These are phyloP conservation scores for Sugiyamaella valdiviana DNA, from an alignment of 805 yeast species.

Conservation along the genomic window DNA sequence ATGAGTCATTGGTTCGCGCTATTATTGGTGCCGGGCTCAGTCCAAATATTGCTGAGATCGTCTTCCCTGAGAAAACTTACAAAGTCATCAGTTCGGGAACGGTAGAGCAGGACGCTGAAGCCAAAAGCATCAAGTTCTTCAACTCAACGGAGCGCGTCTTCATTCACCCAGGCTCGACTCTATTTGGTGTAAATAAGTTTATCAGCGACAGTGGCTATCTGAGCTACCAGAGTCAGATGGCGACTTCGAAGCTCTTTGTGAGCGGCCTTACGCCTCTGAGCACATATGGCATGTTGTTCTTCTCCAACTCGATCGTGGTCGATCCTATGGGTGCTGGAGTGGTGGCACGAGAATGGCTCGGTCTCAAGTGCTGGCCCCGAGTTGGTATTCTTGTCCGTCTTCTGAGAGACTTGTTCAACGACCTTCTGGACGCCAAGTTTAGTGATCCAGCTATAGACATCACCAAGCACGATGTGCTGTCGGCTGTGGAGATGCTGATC, in stretches of 20 bases:
- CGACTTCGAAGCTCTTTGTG: constrained; percentile 62
- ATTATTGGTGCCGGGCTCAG: constrained; percentile 74
- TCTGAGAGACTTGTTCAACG: constrained; percentile 59
- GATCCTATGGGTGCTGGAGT: constrained; percentile 68
- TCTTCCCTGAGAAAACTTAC: constrained; percentile 74
- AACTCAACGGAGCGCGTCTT: constrained; percentile 70
- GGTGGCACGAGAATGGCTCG: constrained; percentile 81
- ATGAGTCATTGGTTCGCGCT: constrained; percentile 51
- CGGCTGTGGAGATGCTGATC: constrained; percentile 28
- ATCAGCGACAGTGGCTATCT: constrained; percentile 42
- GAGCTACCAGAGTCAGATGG: constrained; percentile 51
- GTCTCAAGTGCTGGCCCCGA: constrained; percentile 88
- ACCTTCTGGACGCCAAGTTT: constrained; percentile 56
- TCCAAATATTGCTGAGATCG: constrained; percentile 78
- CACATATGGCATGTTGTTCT: constrained; percentile 63
- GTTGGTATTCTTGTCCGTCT: constrained; percentile 80
- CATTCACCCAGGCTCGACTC: constrained; percentile 77
- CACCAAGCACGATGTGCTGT: constrained; percentile 25
- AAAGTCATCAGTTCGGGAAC: constrained; percentile 69
- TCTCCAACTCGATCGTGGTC: constrained; percentile 60
- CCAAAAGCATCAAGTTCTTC: constrained; percentile 65
- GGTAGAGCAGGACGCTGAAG: constrained; percentile 79
- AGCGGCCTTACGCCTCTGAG: constrained; percentile 77
- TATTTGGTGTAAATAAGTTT: constrained; percentile 48
- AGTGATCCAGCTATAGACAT: constrained; percentile 39